A percentile compares a stretch with the other conserved stretches of the same genome.
Evolutionary conservation across 306 rosid species (phyloP).

Genomic region (Cucumis cinereus): DNA sequence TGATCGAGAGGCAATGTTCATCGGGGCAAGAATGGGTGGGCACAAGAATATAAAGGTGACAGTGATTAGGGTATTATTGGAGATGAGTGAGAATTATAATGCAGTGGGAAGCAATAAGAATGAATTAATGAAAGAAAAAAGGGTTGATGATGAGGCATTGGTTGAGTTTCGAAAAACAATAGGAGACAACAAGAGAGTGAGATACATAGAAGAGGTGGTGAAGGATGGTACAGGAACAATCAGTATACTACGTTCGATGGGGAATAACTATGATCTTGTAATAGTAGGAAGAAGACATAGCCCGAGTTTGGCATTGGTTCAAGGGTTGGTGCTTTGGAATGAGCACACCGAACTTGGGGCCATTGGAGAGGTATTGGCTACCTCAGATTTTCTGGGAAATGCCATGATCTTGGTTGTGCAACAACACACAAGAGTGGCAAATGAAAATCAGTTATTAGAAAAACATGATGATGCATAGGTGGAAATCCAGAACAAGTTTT

Average conservation of each 20-base stretch:
- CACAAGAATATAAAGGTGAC: constrained; percentile 16
- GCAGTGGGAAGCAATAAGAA: not conserved
- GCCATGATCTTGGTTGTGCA: constrained; percentile 24
- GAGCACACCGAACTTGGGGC: constrained; percentile 17
- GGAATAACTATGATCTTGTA: constrained; percentile 10
- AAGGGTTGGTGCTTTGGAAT: constrained; percentile 14
- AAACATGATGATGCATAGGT: too few relatives aligned
- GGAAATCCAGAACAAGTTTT: too few relatives aligned
- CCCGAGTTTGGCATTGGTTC: not conserved
- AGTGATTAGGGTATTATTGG: constrained; percentile 13
- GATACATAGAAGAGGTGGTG: constrained; percentile 24
- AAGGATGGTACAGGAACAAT: constrained; percentile 19
- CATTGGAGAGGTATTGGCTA: constrained; percentile 18
- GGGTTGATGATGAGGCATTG: too few relatives aligned
- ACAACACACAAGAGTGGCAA: constrained; percentile 10
- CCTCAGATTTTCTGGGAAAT: constrained; percentile 12
- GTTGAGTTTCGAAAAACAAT: constrained; percentile 10
- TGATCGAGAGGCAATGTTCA: constrained; percentile 27
- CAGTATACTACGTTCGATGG: constrained; percentile 16
- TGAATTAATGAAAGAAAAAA: not conserved
- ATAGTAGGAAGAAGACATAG: constrained; percentile 23
- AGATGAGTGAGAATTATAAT: not conserved
- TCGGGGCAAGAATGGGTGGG: constrained; percentile 24
- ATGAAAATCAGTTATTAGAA: too few relatives aligned
- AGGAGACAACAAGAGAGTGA: constrained; percentile 7